Percentiles rank a stretch among this genome's conserved stretches.
phyloP scores from a whole-genome alignment of 2,329 filamentous ascomycete genomes.

The Didymosphaeria variabile region DNA sequence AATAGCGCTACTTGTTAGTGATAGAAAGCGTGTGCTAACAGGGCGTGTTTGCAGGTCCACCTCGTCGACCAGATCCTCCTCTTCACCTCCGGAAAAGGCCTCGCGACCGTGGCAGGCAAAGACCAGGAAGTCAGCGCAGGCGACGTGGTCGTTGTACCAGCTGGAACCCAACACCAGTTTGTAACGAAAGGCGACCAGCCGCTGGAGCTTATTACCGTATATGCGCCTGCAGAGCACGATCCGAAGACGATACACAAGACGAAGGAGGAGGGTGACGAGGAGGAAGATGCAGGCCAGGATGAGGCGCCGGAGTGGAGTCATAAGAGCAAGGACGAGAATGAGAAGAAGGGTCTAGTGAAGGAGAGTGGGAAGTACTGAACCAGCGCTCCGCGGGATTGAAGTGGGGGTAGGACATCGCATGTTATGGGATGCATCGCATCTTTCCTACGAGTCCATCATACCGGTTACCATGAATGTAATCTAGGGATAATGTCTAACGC shows the following conservation, averaged over 20 bases:
- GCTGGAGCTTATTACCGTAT: conserved; percentile 69
- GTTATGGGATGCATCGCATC: neutral
- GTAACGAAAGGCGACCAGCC: conserved; percentile 68
- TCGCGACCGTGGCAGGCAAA: conserved; percentile 67
- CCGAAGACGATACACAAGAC: conserved; percentile 68
- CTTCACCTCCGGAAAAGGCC: conserved; percentile 68
- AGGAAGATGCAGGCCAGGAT: conserved; percentile 69
- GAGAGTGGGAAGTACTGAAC: conserved; percentile 42
- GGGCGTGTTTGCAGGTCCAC: conserved; percentile 50
- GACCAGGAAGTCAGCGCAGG: conserved; percentile 66
- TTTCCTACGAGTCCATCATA: neutral
- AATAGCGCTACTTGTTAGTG: too few species aligned
- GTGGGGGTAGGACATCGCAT: neutral
- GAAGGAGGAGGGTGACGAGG: conserved; percentile 69
- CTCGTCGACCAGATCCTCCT: conserved; percentile 72
- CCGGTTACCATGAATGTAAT: neutral
- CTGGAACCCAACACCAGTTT: conserved; percentile 72
- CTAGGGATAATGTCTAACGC: neutral
- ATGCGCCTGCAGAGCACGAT: conserved; percentile 70
- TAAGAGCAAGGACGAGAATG: conserved; percentile 66
- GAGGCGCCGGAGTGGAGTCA: conserved; percentile 68
- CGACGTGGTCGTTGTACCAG: conserved; percentile 69
- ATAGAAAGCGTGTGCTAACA: too few species aligned
- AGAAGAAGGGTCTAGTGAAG: conserved; percentile 64
- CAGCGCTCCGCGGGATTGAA: neutral